Evolutionary conservation across 2,329 filamentous ascomycete genomes (phyloP).

Genomic region (Rhynchosporium agropyri): DNA sequence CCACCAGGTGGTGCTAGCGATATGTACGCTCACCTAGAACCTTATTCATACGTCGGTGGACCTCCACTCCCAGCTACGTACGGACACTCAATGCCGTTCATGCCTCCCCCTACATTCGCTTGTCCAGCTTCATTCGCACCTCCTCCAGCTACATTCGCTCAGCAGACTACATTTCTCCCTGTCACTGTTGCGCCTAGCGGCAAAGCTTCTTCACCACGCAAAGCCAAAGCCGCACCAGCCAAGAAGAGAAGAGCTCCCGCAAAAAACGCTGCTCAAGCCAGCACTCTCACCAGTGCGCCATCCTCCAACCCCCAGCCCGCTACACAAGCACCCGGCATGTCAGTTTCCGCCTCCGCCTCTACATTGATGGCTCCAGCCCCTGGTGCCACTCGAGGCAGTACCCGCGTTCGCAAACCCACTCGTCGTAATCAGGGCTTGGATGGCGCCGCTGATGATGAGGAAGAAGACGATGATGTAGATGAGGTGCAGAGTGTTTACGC

Average conservation of each 20-base stretch:
- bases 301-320: neutral
- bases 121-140: too few species aligned
- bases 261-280: neutral
- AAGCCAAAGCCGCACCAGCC: constrained; percentile 4
- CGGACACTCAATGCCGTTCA: too few species aligned
- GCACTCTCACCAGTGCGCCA: neutral
- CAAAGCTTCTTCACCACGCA: constrained; percentile 1
- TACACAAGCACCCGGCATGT: neutral
- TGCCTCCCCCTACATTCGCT: too few species aligned
- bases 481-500: neutral
- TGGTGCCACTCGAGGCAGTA: constrained; percentile 30
- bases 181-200: constrained; percentile 1
- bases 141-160: too few species aligned
- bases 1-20: neutral
- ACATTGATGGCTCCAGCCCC: constrained; percentile 12
- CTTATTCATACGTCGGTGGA: constrained; percentile 1
- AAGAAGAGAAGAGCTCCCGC: constrained; percentile 5
- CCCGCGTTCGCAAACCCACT: constrained; percentile 31
- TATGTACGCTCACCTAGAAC: constrained; percentile 5
- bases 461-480: neutral
- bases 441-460: constrained; percentile 31
- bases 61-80: neutral
- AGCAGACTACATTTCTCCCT: neutral
- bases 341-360: neutral
- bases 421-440: constrained; percentile 25